Evolutionary conservation across 164 flowering plant species (phyloP), one percentile per base, ranked within the genome.

Genomic region (Kalanchoe fedtschenkoi): DNA sequence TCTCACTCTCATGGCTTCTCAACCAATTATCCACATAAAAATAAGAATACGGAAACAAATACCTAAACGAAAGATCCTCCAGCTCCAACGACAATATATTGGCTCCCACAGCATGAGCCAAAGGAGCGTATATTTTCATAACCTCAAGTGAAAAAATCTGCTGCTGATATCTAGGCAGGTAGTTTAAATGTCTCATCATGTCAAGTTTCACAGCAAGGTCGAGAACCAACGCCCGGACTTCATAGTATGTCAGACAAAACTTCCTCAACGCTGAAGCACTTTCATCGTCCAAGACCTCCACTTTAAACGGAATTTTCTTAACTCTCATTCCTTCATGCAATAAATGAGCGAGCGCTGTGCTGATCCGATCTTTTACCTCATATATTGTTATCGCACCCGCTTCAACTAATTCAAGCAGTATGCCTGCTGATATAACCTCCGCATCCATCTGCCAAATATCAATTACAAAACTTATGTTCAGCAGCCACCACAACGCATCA

Each of bases 381-480:
- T 64, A 60, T 6, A 86, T 68, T 42, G 86, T 67, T 30, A 86
- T 64, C 0, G 68, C 83, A 68, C 88, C 82, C 4, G 78, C 83
- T 66, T 83, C 93, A 44, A 88, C 55, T 58, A 77, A 81, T 69
- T 83, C 80, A 43, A 83, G 73, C 73, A 89, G 70, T 68, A 89
- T 71, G 55, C 85, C 82, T 33, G 95, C 95, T 3, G 96, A 86
- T 64, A 89, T 93, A 68, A 86, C 92, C 72, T 89, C 97, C 24
- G 89, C 97, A 74, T 89, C 97, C 97, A 89, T 88, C 89, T 91
- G 81, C 76, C 1, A 47, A 51, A 24, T 7, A 3, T 13, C 21
- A 51, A 10, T n/a, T n/a, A 29, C 24, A 26, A 46, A 51, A 51
- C 16, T 24, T 16, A 51, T n/a, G 32, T 26, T 2, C 32, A 17